Conservation (phyloP, 2,329 filamentous ascomycete species). For the Hypoxylon sp. region DNA sequence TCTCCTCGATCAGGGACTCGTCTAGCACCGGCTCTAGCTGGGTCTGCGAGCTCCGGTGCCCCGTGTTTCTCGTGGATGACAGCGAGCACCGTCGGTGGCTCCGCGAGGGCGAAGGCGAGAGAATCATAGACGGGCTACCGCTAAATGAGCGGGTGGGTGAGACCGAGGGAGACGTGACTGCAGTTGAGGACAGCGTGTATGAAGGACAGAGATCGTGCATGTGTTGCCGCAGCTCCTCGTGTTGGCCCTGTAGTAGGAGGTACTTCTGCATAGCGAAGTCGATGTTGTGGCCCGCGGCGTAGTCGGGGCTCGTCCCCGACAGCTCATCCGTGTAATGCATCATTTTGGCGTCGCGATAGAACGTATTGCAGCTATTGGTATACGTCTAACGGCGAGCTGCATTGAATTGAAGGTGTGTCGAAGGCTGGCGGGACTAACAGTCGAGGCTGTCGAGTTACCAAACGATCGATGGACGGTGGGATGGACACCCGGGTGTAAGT, state of each 20-base stretch:
- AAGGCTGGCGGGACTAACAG: constrained; percentile 3
- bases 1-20: constrained; percentile 64
- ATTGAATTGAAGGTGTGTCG: constrained; percentile 43
- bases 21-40: constrained; percentile 61
- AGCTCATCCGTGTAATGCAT: constrained; percentile 40
- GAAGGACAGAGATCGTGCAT: constrained; percentile 66
- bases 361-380: constrained; percentile 30
- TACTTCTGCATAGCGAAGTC: constrained; percentile 69
- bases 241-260: constrained; percentile 67
- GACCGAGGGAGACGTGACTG: constrained; percentile 67
- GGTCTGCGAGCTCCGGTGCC: constrained; percentile 43
- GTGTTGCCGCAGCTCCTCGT: constrained; percentile 66
- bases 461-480: constrained; percentile 34
- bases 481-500: constrained; percentile 33
- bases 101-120: constrained; percentile 53
- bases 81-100: constrained; percentile 50
- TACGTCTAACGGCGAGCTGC: constrained; percentile 48
- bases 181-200: constrained; percentile 56
- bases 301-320: constrained; percentile 32
- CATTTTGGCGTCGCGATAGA: constrained; percentile 25
- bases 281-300: constrained; percentile 56
- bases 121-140: constrained; percentile 62
- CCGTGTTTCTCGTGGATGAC: constrained; percentile 40
- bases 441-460: constrained; percentile 20
- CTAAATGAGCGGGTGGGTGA: constrained; percentile 72